Percentiles rank a stretch among this genome's conserved stretches.
phyloP scores from a whole-genome alignment of 169 alveolate genomes.

The Blepharisma undulans region DNA sequence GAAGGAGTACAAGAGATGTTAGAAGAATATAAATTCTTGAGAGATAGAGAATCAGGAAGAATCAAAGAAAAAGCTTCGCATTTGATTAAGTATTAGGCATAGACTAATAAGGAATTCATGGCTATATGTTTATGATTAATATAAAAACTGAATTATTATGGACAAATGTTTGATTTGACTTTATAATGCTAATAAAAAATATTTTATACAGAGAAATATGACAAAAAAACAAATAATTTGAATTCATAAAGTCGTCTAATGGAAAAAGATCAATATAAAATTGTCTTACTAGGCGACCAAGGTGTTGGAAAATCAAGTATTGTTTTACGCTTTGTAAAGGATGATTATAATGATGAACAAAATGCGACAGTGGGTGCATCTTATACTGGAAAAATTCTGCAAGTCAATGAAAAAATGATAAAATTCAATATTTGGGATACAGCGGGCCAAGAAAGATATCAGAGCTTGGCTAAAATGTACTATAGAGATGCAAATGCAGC shows the following conservation, averaged over 20 bases:
- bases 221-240: background rate
- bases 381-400: constrained; percentile 49
- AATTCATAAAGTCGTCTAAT: background rate
- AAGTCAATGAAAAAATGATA: constrained; percentile 45
- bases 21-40: background rate
- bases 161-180: background rate
- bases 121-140: background rate
- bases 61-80: background rate
- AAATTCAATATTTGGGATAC: constrained; percentile 74
- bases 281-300: constrained; percentile 57
- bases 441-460: constrained; percentile 72
- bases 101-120: background rate
- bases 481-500: constrained; percentile 69
- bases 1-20: background rate
- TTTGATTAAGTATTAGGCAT: no score
- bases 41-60: background rate
- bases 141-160: no score
- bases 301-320: constrained; percentile 60
- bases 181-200: no score
- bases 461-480: constrained; percentile 63
- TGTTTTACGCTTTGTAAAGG: constrained; percentile 38
- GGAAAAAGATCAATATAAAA: constrained; percentile 23
- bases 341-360: constrained; percentile 38
- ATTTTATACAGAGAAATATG: no score
- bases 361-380: constrained; percentile 55